Percentiles rank a stretch among this genome's conserved stretches.
Evolutionary conservation across 192 early-diverging fungal genomes (phyloP).

Genomic region (Gryganskiella cystojenkinii): DNA sequence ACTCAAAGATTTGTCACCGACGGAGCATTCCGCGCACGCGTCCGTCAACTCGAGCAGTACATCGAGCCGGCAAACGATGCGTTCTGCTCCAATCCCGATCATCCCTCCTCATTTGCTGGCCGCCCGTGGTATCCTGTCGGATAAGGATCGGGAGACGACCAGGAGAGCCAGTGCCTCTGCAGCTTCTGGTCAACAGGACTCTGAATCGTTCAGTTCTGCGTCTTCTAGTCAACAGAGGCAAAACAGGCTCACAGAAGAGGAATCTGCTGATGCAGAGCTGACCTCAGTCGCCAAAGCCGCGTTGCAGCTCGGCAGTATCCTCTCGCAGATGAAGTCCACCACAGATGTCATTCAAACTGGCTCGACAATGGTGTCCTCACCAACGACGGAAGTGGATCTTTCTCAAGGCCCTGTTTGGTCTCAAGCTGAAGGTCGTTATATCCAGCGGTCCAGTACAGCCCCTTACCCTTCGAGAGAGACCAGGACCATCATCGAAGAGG

Average conservation of each 20-base stretch:
- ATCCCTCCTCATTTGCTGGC: background rate
- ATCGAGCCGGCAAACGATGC: slow-evolving; percentile 24
- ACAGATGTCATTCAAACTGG: too few species aligned
- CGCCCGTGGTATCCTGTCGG: slow-evolving; percentile 30
- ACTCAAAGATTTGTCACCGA: slow-evolving; percentile 22
- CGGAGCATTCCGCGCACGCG: slow-evolving; percentile 12
- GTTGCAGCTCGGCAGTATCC: slow-evolving; percentile 31
- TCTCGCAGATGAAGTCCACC: slow-evolving; percentile 34
- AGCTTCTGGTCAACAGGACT: too few species aligned
- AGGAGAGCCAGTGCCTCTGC: too few species aligned
- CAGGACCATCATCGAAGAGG: slow-evolving; percentile 30
- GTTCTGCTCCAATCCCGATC: background rate
- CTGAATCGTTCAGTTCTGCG: too few species aligned
- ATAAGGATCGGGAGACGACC: slow-evolving; percentile 16
- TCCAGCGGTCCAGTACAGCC: slow-evolving; percentile 34
- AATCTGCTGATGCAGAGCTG: too few species aligned
- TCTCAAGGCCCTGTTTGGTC: slow-evolving; percentile 20
- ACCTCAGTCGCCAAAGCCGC: slow-evolving; percentile 40
- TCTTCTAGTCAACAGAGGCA: too few species aligned
- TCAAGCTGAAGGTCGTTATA: slow-evolving; percentile 29
- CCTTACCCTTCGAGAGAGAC: slow-evolving; percentile 25
- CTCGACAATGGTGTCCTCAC: too few species aligned
- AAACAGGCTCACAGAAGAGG: too few species aligned
- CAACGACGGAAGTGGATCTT: slow-evolving; percentile 35
- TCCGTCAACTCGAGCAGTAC: slow-evolving; percentile 47